These are phyloP conservation scores for Oryza officinalis DNA, from an alignment of 176 grass and related monocot genomes.

Conservation along the genomic window DNA sequence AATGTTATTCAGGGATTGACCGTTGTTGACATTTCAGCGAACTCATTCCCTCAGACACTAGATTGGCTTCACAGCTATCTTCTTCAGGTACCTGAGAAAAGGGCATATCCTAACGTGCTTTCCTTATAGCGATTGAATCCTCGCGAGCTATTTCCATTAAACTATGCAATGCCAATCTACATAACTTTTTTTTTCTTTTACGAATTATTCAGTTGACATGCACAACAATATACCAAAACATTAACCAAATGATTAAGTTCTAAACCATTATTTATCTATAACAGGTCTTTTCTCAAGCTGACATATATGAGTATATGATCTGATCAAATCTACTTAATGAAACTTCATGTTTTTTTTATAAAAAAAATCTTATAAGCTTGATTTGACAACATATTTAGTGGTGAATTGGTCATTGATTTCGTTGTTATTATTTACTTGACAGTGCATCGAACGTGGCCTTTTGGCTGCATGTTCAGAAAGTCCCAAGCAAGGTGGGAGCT, in stretches of 20 bases:
- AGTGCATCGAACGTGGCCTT: slow-evolving; percentile 71
- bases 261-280: not conserved
- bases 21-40: slow-evolving; percentile 86
- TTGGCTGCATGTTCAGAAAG: slow-evolving; percentile 53
- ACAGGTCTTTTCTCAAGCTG: not conserved
- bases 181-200: not conserved
- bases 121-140: not conserved
- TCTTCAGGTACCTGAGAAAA: slow-evolving; percentile 71
- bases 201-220: not conserved
- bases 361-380: not conserved
- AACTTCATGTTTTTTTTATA: not conserved
- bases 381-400: not conserved
- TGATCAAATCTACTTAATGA: not conserved
- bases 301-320: not conserved
- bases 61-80: slow-evolving; percentile 90
- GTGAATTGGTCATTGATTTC: slow-evolving; percentile 1
- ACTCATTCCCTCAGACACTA: slow-evolving; percentile 91
- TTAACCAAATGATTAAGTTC: not conserved
- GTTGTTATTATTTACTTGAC: slow-evolving; percentile 5
- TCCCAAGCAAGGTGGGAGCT: slow-evolving; percentile 26
- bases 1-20: slow-evolving; percentile 66
- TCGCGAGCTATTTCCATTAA: not conserved
- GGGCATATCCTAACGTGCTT: not conserved
- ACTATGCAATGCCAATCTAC: slow-evolving; percentile 13
- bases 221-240: not conserved